phyloP scores from a whole-genome alignment of 345 rosid genomes.

The Eucalyptus decipiens region DNA sequence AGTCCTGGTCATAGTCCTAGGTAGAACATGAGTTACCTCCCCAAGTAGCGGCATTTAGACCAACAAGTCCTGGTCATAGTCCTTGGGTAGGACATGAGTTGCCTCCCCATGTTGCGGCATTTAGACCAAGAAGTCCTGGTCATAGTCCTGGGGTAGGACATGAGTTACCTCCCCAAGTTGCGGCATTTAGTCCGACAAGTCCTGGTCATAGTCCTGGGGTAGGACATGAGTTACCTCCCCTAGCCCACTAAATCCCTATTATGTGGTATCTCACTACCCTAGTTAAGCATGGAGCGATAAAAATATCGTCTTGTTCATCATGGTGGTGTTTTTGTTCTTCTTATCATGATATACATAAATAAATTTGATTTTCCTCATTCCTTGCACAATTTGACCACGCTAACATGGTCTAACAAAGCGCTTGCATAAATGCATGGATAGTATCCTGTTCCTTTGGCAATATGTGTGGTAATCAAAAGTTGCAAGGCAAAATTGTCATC shows the following conservation, averaged over 20 bases:
- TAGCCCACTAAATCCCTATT: neutral
- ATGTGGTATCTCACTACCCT: neutral
- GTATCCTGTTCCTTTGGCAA: neutral
- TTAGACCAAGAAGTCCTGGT: neutral
- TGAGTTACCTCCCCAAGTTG: neutral
- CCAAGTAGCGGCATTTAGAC: neutral
- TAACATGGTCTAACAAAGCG: neutral
- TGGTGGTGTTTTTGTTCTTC: neutral
- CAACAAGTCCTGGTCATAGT: too few species aligned
- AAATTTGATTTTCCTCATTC: neutral
- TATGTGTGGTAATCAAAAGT: neutral
- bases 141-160: neutral
- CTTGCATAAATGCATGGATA: neutral
- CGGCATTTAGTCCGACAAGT: neutral
- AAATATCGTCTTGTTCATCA: neutral
- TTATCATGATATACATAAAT: neutral
- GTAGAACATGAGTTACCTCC: too few species aligned
- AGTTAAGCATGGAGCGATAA: neutral
- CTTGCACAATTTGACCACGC: neutral
- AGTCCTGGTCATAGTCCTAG: too few species aligned
- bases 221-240: too few species aligned
- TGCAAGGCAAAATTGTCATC: neutral
- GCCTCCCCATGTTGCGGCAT: neutral
- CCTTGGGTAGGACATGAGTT: too few species aligned
- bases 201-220: too few species aligned